These are phyloP conservation scores for Phellinidium pouzarii DNA, from an alignment of 1,284 basidiomycete genomes.

Conservation along the genomic window DNA sequence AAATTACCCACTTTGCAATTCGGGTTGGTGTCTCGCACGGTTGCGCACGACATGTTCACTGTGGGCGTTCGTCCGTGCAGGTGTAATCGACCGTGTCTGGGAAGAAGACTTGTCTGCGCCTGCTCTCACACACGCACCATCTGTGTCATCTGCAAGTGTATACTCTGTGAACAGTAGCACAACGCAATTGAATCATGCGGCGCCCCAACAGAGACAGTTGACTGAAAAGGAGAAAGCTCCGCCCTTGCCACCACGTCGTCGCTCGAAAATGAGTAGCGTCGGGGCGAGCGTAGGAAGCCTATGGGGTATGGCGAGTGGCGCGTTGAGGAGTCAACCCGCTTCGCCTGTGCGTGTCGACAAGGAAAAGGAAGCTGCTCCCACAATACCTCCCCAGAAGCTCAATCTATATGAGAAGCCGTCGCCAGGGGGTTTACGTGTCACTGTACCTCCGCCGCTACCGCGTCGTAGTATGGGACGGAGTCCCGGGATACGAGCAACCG, in stretches of 20 bases:
- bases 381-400: conserved; percentile 18
- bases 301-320: conserved; percentile 17
- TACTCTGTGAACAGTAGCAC: conserved; percentile 20
- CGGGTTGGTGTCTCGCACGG: conserved; percentile 72
- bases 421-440: conserved; percentile 20
- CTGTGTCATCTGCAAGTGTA: conserved; percentile 13
- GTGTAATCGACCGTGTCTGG: conserved; percentile 81
- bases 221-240: conserved; percentile 23
- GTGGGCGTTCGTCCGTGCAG: conserved; percentile 83
- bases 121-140: conserved; percentile 26
- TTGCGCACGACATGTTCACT: conserved; percentile 84
- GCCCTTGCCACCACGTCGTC: conserved; percentile 27
- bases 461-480: conserved; percentile 32
- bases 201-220: conserved; percentile 10
- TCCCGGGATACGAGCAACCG: background rate
- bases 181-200: background rate
- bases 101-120: conserved; percentile 68
- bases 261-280: conserved; percentile 26
- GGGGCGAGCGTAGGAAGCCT: conserved; percentile 20
- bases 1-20: conserved; percentile 70
- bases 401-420: conserved; percentile 2
- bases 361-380: conserved; percentile 15
- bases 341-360: conserved; percentile 28
- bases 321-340: conserved; percentile 13
- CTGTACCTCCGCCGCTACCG: conserved; percentile 28